Conservation (phyloP, 2,329 filamentous ascomycete species). For the Penicillium verrucosum region DNA sequence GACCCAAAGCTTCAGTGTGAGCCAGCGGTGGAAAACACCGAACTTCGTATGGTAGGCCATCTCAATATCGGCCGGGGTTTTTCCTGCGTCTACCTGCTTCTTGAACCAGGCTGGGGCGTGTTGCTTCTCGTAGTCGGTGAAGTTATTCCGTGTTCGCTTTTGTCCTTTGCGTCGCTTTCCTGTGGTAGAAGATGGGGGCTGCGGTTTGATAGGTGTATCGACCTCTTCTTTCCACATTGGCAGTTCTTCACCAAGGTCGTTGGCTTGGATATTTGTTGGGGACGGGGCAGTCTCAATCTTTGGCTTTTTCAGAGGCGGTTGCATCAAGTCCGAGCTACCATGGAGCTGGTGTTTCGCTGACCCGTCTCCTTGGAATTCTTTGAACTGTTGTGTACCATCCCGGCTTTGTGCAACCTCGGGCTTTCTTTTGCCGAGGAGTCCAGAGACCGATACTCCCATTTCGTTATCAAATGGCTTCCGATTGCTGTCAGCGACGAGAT, state of each 20-base stretch:
- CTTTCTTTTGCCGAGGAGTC: not conserved
- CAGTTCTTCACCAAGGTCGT: not conserved
- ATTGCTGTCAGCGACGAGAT: not conserved
- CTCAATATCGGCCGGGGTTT: not conserved
- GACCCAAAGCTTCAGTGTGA: not conserved
- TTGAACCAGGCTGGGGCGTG: conserved; percentile 3
- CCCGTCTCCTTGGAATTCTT: not conserved
- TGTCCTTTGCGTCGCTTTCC: not conserved
- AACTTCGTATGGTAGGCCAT: not conserved
- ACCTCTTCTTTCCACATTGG: not conserved
- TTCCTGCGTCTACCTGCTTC: not conserved
- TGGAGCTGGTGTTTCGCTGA: not conserved
- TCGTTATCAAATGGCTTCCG: not conserved
- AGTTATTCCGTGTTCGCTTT: conserved; percentile 1
- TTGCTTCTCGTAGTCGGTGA: conserved; percentile 3
- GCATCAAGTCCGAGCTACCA: not conserved
- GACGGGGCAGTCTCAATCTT: not conserved
- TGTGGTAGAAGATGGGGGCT: not conserved
- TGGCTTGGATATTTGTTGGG: not conserved
- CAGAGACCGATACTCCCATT: not conserved
- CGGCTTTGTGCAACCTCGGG: not conserved
- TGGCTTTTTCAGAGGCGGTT: not conserved
- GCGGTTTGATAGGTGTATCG: not conserved
- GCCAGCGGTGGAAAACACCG: not conserved
- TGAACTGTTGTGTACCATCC: not conserved